Percentiles rank a stretch among this genome's conserved stretches.
phyloP scores from a whole-genome alignment of 2,329 filamentous ascomycete species.

The Davidsoniella virescens region DNA sequence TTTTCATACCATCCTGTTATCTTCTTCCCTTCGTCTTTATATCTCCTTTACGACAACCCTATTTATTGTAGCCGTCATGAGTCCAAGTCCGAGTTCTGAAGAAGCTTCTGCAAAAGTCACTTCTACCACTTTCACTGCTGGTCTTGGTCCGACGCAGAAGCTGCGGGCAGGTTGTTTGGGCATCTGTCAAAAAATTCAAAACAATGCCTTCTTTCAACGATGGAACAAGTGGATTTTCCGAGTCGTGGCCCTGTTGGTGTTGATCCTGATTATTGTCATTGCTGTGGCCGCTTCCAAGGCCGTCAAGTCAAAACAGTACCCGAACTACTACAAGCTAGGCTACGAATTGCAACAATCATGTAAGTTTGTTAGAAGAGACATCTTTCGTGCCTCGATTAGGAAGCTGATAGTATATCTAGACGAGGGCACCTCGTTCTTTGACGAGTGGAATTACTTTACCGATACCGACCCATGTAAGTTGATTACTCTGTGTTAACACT shows the following conservation, averaged over 20 bases:
- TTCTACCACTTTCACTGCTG: too few species aligned
- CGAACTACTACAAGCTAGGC: background rate
- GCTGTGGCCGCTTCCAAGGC: background rate
- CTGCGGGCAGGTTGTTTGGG: too few species aligned
- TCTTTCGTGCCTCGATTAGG: background rate
- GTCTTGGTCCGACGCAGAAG: too few species aligned
- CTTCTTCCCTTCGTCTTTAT: too few species aligned
- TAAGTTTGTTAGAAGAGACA: background rate
- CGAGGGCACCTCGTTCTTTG: slow-evolving; percentile 34
- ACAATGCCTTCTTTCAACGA: background rate
- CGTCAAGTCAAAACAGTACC: background rate
- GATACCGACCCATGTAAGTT: slow-evolving; percentile 31
- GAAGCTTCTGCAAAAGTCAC: too few species aligned
- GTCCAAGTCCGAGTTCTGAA: too few species aligned
- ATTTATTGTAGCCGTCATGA: too few species aligned
- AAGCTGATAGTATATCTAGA: slow-evolving; percentile 21
- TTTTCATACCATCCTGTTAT: too few species aligned
- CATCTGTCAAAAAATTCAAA: too few species aligned
- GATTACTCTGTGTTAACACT: background rate
- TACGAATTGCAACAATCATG: slow-evolving; percentile 3
- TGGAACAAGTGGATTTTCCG: slow-evolving; percentile 4
- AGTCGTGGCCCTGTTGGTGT: background rate
- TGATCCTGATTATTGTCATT: background rate
- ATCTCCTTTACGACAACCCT: too few species aligned
- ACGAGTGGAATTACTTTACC: slow-evolving; percentile 37